Base-by-base conservation (phyloP, 352 stramenopile species). In the Halophytophthora polymorphica region DNA sequence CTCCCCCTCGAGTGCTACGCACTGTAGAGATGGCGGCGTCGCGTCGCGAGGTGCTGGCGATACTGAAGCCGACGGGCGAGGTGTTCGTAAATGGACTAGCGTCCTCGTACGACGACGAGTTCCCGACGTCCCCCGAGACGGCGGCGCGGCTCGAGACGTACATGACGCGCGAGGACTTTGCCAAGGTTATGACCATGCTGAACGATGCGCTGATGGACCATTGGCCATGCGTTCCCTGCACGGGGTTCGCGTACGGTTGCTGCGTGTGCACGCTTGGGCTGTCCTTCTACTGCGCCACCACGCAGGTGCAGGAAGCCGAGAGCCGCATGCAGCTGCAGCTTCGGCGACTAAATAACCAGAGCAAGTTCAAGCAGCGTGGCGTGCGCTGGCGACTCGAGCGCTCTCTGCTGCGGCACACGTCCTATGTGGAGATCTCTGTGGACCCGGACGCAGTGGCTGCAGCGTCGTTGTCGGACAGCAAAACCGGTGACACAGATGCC, bases 151-250 rank as follows among this genome's bases (percentile, higher is more conserved):
- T 88, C 18, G 67, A 53, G 19, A 47, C 46, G 41, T 51, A 80
- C 49, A 76, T 94, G 71, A 73, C 76, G 12, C 48, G 40, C 23
- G 75, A 83, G 17, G 84, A 94, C 35, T 94, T 92, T 55, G 50
- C 68, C 21, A 58, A 68, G 40, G 80, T 69, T 19, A 56, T 92
- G 35, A 61, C 50, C 37, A 86, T 80, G 53, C 82, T 94, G 58
- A 94, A 94, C 56, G 78, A 91, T 57, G 84, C 84, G 29, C 63
- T 94, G 19, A 40, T 77, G 48, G 84, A 94, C 59, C 79, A 91
- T 56, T 94, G 84, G 84, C 84, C 84, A 13, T 94, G 84, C 58
- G 37, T 94, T 50, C 84, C 84, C 6, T 90, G 75, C 65, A 87
- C 78, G 50, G 70, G 81, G 6, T 89, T 92, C 29, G 79, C 71